Evolutionary conservation across 495 filamentous ascomycete genomes (phyloP), one percentile per base, ranked within the genome.

Genomic region (Podospora pseudopauciseta): DNA sequence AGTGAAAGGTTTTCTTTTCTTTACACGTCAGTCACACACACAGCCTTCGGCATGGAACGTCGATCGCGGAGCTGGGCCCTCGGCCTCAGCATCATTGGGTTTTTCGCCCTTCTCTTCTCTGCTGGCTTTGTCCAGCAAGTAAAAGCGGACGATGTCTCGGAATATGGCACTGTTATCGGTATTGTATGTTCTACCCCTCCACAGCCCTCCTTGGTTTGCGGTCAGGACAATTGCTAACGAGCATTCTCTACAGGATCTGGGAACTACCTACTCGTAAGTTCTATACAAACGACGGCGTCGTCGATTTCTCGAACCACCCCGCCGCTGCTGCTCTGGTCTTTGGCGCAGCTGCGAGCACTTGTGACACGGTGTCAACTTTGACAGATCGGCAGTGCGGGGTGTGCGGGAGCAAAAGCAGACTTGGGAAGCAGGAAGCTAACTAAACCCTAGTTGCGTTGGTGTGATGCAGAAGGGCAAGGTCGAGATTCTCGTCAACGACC

Each of bases 391-490:
- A 23, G 53, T 18, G 28, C 11, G 23, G 56, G 62, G 19, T n/a
- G 53, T 11, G 53, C 13, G 32, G 18, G 0, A 3, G 4, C 7
- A 6, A 16, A 16, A 49, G 15, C 39, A 49, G 13, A 49, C 39
- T 49, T 49, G 28, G 20, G 65, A 60, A 56, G 59, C 63, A 70
- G 58, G 27, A 59, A 5, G 66, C 75, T 77, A 68, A 77, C 74
- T 16, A n/a, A 18, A 7, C 28, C 54, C 13, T 20, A 75, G 75
- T 13, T 77, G 95, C 83, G 95, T 98, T 72, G 95, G 94, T 90
- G 91, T 99, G 75, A 98, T 98, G 96, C 93, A 96, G 78, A 91
- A 92, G 80, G 95, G 95, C 78, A 97, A 97, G 83, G 96, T 99
- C 67, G 96, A 99, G 77, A 97, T 95, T 82, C 86, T 97, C 69